Evolutionary conservation across 306 rosid genomes (phyloP).

Genomic region (Quercus rubra): DNA sequence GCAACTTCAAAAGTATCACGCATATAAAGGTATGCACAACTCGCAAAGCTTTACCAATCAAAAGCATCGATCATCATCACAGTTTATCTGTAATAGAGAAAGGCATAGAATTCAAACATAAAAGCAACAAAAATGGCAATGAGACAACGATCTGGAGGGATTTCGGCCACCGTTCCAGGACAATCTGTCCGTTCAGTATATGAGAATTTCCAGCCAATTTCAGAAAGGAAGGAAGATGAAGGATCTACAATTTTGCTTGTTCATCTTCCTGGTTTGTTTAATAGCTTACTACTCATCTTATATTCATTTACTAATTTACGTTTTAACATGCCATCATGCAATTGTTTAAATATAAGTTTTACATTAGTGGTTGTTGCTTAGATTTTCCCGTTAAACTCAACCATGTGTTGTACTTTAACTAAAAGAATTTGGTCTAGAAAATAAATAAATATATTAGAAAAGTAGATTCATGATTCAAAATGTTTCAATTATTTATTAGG

Average conservation of each 20-base stretch:
- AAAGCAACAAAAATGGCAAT: conserved; percentile 33
- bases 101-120: not conserved
- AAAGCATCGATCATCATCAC: not conserved
- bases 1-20: not conserved
- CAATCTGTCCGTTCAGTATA: conserved; percentile 21
- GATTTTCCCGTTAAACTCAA: too few species aligned
- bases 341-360: too few species aligned
- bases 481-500: not conserved
- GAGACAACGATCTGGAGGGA: conserved; percentile 23
- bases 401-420: too few species aligned
- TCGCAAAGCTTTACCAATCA: not conserved
- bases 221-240: conserved; percentile 34
- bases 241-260: conserved; percentile 28
- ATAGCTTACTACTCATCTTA: too few species aligned
- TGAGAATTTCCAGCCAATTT: conserved; percentile 38
- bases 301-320: too few species aligned
- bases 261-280: conserved; percentile 47
- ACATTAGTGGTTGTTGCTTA: too few species aligned
- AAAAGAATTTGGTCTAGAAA: too few species aligned
- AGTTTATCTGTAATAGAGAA: not conserved
- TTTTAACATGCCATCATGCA: too few species aligned
- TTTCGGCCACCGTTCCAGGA: conserved; percentile 12
- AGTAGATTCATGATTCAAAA: not conserved
- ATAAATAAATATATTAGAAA: too few species aligned
- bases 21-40: not conserved